Conservation (phyloP, 2,329 filamentous ascomycete species). For the Didymella keratinophila region DNA sequence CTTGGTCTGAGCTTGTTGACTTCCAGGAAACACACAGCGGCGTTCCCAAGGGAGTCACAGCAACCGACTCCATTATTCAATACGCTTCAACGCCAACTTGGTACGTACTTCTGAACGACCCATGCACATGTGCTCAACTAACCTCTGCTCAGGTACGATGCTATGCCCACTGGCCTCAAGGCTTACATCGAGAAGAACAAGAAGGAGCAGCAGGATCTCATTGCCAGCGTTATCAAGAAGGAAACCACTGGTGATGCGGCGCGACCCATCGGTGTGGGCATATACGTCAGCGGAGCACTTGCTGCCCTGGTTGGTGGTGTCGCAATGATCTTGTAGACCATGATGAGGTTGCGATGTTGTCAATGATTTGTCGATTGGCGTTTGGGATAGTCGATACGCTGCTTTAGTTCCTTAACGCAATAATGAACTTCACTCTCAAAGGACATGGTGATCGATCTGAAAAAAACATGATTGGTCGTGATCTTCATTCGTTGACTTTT, state of each 20-base stretch:
- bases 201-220: constrained; percentile 9
- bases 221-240: constrained; percentile 7
- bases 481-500: constrained; percentile 4
- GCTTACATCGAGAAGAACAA: constrained; percentile 15
- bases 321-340: constrained; percentile 10
- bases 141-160: constrained; percentile 11
- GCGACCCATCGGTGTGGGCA: background rate
- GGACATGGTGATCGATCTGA: background rate
- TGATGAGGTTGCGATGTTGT: background rate
- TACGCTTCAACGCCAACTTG: constrained; percentile 19
- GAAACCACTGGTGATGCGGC: constrained; percentile 11
- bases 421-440: background rate
- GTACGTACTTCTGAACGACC: background rate
- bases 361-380: constrained; percentile 1
- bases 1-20: constrained; percentile 4
- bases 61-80: constrained; percentile 9
- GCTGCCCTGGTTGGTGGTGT: constrained; percentile 17
- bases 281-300: constrained; percentile 15
- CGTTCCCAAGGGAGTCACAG: constrained; percentile 19
- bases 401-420: constrained; percentile 4
- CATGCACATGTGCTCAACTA: background rate
- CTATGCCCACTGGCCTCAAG: constrained; percentile 21
- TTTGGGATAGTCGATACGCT: constrained; percentile 14
- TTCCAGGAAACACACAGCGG: constrained; percentile 18
- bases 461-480: background rate